Evolutionary conservation across 2,329 filamentous ascomycete species (phyloP).

Genomic region (Penicillium sp.): DNA sequence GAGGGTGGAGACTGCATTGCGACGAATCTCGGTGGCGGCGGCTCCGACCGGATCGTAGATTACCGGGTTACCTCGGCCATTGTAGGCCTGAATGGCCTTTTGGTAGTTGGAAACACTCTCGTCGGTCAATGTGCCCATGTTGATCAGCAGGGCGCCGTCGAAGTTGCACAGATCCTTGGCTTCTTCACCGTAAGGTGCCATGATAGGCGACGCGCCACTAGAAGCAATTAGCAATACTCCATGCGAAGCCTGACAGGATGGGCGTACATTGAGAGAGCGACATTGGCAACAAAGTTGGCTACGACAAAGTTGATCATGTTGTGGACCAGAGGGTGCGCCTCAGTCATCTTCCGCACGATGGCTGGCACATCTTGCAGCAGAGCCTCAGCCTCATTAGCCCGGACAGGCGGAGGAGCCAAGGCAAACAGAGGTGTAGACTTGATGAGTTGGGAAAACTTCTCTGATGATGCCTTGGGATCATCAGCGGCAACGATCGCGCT

Average conservation of each 20-base stretch:
- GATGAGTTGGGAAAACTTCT: conserved; percentile 61
- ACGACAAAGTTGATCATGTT: conserved; percentile 98
- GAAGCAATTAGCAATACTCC: conserved; percentile 17
- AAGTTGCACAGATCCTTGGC: conserved; percentile 76
- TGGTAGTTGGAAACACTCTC: conserved; percentile 72
- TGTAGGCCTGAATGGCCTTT: conserved; percentile 78
- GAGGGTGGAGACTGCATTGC: conserved; percentile 69
- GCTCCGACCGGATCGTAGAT: conserved; percentile 90
- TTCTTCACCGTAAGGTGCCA: conserved; percentile 86
- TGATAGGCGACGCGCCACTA: conserved; percentile 83
- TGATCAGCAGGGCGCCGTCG: conserved; percentile 79
- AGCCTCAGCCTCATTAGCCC: conserved; percentile 28
- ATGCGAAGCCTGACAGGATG: background rate
- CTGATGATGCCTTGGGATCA: conserved; percentile 66
- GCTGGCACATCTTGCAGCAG: conserved; percentile 42
- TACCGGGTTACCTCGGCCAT: conserved; percentile 71
- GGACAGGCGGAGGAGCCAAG: conserved; percentile 30
- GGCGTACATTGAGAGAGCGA: conserved; percentile 70
- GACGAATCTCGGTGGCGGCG: conserved; percentile 75
- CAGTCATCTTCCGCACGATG: conserved; percentile 63
- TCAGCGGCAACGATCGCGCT: conserved; percentile 79
- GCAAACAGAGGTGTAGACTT: conserved; percentile 40
- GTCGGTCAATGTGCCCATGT: conserved; percentile 89
- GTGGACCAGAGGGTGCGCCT: conserved; percentile 74
- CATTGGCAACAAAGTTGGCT: conserved; percentile 91